Conservation (phyloP, 768 basidiomycete genomes). For the Vishniacozyma victoriae region DNA sequence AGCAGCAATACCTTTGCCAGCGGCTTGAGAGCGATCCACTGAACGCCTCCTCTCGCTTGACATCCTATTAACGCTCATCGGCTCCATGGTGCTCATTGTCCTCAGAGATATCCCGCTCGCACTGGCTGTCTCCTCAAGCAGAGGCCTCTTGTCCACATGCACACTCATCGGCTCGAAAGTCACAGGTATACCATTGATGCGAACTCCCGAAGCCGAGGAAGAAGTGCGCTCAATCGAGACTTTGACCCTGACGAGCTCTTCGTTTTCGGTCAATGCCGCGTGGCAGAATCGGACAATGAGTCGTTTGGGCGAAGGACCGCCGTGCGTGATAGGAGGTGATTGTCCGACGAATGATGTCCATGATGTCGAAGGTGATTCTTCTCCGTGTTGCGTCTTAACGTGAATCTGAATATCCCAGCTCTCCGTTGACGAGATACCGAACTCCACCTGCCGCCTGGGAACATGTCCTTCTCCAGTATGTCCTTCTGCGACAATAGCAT, state of each 20-base stretch:
- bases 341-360: conserved; percentile 39
- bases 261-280: conserved; percentile 58
- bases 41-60: conserved; percentile 2
- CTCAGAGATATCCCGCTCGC: conserved; percentile 40
- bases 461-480: conserved; percentile 53
- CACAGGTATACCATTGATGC: conserved; percentile 74
- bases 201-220: conserved; percentile 59
- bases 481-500: conserved; percentile 67
- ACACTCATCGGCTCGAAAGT: conserved; percentile 29
- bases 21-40: conserved; percentile 54
- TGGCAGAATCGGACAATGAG: conserved; percentile 66
- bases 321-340: conserved; percentile 43
- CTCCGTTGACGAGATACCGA: conserved; percentile 64
- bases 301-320: conserved; percentile 50
- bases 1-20: conserved; percentile 76
- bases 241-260: conserved; percentile 74
- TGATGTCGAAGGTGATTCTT: conserved; percentile 27
- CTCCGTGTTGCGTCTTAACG: conserved; percentile 36
- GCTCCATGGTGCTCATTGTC: conserved; percentile 30
- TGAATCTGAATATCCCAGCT: conserved; percentile 84
- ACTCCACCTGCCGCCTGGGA: conserved; percentile 71
- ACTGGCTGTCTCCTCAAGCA: conserved; percentile 38
- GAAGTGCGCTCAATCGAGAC: conserved; percentile 70
- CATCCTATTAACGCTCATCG: not conserved
- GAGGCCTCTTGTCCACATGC: conserved; percentile 8